Base-by-base conservation (phyloP, 768 basidiomycete species). In the Coprinopsis sp. region DNA sequence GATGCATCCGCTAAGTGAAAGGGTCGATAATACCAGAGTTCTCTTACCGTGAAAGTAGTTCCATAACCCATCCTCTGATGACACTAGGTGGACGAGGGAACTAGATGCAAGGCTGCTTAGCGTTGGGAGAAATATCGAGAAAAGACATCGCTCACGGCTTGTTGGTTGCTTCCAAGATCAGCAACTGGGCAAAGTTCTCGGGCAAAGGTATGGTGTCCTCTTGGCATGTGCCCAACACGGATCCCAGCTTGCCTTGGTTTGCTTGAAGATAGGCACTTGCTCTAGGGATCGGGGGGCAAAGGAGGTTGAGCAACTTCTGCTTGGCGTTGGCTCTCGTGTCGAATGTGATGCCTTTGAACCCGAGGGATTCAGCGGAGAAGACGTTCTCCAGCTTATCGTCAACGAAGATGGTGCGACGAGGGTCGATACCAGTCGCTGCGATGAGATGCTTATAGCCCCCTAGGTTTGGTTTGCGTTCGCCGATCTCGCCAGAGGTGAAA, bases 301-400 rank as follows among this genome's bases (percentile, higher is more conserved):
- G 59, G 21, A 76, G 59, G 42, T 76, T 77, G 4, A 72, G 68
- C 19, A 82, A 68, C 1, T 67, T 59, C 6, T 72, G 73, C 23
- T 66, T 64, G 30, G 78, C 78, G 25, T 61, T 59, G 0, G 55
- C 59, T 6, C 59, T 55, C 23, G 68, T 58, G 39, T 78, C 71
- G 36, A 77, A 79, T 21, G 79, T 64, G 50, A 82, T 72, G 3
- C 79, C 79, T 30, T 70, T 64, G 39, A 81, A 63, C 7, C 81
- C 81, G 8, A 81, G 64, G 0, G 78, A 80, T 4, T 77, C 72
- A 8, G 80, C 79, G 2, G 77, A 69, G 7, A 79, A 54, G 4
- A 83, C 74, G 48, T 82, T 81, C 53, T 81, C 81, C 8, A 68
- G 63, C 47, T 78, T 77, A 62, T 81, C 80, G 43, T 82, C 81